Conservation (phyloP, 2,329 filamentous ascomycete species). For the Xylariaceae sp. region DNA sequence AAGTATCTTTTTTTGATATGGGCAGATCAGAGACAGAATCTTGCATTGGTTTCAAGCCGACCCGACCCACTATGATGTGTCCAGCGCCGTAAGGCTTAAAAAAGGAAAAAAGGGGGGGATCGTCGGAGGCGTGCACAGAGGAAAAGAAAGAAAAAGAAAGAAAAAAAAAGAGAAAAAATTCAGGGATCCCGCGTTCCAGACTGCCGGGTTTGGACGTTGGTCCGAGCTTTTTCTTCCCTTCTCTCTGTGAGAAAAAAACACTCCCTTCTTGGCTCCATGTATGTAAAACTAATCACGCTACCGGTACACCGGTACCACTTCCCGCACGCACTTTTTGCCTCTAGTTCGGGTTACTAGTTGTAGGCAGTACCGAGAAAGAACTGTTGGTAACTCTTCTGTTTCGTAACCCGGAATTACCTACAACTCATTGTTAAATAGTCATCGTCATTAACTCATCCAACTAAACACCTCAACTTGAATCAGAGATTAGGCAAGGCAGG, state of each 20-base stretch:
- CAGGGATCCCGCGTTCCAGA: constrained; percentile 30
- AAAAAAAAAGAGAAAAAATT: neutral
- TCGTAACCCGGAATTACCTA: no score
- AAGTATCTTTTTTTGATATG: no score
- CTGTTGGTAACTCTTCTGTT: no score
- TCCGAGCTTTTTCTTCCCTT: neutral
- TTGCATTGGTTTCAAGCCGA: neutral
- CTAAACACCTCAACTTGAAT: no score
- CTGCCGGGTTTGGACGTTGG: constrained; percentile 19
- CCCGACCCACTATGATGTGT: neutral
- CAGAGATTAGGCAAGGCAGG: no score
- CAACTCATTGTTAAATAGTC: no score
- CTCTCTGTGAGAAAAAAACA: neutral
- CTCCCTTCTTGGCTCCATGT: neutral
- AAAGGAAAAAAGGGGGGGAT: neutral
- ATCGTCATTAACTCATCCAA: no score
- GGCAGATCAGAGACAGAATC: neutral
- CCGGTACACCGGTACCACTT: no score
- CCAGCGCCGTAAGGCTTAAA: neutral
- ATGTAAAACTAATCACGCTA: neutral
- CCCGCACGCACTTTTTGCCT: no score
- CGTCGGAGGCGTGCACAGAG: neutral
- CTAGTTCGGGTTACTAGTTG: no score
- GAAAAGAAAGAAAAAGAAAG: constrained; percentile 1
- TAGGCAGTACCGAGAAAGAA: no score